phyloP scores from a whole-genome alignment of 148 eudicot genomes.

The Rheum nobile region DNA sequence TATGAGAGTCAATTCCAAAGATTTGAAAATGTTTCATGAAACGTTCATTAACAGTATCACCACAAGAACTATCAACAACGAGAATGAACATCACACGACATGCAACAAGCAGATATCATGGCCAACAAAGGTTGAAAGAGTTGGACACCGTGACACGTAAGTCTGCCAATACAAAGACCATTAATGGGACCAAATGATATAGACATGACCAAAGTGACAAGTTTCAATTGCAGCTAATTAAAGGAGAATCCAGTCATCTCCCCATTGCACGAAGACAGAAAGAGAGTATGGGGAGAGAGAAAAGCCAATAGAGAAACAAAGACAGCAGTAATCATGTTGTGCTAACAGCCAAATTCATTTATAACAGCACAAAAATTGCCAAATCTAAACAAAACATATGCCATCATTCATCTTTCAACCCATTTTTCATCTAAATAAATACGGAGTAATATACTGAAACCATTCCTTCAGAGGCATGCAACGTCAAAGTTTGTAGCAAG shows the following conservation, averaged over 20 bases:
- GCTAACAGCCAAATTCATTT: background rate
- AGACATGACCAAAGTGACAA: background rate
- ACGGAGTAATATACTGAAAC: background rate
- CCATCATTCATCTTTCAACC: background rate
- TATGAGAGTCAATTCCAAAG: background rate
- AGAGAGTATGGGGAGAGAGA: background rate
- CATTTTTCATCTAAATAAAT: background rate
- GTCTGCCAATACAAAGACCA: background rate
- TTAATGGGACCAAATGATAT: background rate
- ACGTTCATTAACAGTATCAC: background rate
- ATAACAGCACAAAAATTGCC: background rate
- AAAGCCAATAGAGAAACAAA: background rate
- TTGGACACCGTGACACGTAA: background rate
- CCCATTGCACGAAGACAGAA: background rate
- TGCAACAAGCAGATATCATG: background rate
- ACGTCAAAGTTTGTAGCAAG: background rate
- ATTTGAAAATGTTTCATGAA: background rate
- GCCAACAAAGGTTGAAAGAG: background rate
- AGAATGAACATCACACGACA: background rate
- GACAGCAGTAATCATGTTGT: background rate
- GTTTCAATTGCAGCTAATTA: background rate
- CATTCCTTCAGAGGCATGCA: background rate
- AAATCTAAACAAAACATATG: background rate
- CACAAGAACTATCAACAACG: background rate
- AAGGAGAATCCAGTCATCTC: background rate